Conservation (phyloP, 2,329 filamentous ascomycete genomes). For the Colletotrichum nymphaeae region DNA sequence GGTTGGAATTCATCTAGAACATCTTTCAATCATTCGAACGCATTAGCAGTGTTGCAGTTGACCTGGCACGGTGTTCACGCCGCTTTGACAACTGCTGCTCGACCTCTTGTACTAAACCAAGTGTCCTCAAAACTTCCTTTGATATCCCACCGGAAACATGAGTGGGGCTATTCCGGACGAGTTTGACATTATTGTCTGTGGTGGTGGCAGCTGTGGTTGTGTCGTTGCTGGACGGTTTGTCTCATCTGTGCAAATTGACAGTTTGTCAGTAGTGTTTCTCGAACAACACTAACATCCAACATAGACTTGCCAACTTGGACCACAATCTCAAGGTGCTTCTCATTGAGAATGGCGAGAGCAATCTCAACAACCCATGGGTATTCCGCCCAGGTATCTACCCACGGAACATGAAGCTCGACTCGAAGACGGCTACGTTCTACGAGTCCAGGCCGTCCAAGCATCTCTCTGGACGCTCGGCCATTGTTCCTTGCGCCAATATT, state of each 20-base stretch:
- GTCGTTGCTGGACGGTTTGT: slow-evolving; percentile 67
- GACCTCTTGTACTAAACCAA: not conserved
- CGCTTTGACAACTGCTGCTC: slow-evolving; percentile 3
- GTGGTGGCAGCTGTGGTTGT: slow-evolving; percentile 76
- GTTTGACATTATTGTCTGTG: slow-evolving; percentile 84
- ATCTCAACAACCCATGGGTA: slow-evolving; percentile 83
- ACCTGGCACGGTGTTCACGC: slow-evolving; percentile 24
- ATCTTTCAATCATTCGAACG: not conserved
- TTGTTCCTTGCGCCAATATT: slow-evolving; percentile 80
- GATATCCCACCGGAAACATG: slow-evolving; percentile 40
- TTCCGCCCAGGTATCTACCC: slow-evolving; percentile 82
- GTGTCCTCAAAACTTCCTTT: not conserved
- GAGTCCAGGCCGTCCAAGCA: slow-evolving; percentile 80
- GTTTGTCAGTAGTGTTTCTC: slow-evolving; percentile 47
- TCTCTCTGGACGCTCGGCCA: slow-evolving; percentile 76
- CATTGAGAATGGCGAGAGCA: slow-evolving; percentile 78
- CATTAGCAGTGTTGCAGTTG: slow-evolving; percentile 22
- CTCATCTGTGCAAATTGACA: not conserved
- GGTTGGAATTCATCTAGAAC: slow-evolving; percentile 1
- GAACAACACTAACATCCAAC: slow-evolving; percentile 49
- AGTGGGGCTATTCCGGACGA: slow-evolving; percentile 71
- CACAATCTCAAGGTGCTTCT: slow-evolving; percentile 78
- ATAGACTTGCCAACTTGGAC: slow-evolving; percentile 78
- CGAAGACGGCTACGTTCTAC: slow-evolving; percentile 85
- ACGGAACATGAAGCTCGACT: slow-evolving; percentile 82